These are phyloP conservation scores for Pleurostoma richardsiae DNA, from an alignment of 2,329 filamentous ascomycete genomes.

Conservation along the genomic window DNA sequence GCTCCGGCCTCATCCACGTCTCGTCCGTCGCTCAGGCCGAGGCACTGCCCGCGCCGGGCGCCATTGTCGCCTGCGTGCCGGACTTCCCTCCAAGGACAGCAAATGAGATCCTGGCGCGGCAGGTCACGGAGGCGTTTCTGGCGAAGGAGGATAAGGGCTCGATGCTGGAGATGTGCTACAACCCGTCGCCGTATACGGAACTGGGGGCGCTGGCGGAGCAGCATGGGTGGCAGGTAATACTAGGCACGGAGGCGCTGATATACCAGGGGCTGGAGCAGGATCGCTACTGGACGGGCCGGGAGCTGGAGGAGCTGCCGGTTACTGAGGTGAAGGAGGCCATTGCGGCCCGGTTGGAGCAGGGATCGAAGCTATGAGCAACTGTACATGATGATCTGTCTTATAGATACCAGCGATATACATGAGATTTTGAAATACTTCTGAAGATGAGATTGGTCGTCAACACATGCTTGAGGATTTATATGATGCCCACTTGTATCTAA, in stretches of 20 bases:
- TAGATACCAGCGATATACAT: no score
- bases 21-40: constrained; percentile 55
- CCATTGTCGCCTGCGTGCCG: constrained; percentile 70
- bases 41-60: constrained; percentile 52
- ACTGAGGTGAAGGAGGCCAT: constrained; percentile 51
- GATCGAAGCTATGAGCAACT: no score
- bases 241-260: constrained; percentile 73
- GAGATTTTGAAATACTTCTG: no score
- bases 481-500: no score
- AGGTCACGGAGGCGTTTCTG: constrained; percentile 45
- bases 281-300: constrained; percentile 59
- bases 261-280: constrained; percentile 72
- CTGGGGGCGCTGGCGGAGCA: constrained; percentile 56
- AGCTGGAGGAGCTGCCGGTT: constrained; percentile 54
- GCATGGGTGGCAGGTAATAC: constrained; percentile 66
- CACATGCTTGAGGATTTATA: no score
- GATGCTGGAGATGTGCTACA: constrained; percentile 80
- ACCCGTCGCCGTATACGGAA: constrained; percentile 64
- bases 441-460: no score
- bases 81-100: constrained; percentile 65
- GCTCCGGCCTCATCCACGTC: constrained; percentile 57
- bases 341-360: constrained; percentile 10
- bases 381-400: no score
- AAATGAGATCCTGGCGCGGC: constrained; percentile 56
- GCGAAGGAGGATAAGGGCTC: constrained; percentile 53